Percentiles rank a stretch among this genome's conserved stretches.
These are phyloP conservation scores for Fonsecaea pugnacius DNA, from an alignment of 2,329 filamentous ascomycete species.

Conservation along the genomic window DNA sequence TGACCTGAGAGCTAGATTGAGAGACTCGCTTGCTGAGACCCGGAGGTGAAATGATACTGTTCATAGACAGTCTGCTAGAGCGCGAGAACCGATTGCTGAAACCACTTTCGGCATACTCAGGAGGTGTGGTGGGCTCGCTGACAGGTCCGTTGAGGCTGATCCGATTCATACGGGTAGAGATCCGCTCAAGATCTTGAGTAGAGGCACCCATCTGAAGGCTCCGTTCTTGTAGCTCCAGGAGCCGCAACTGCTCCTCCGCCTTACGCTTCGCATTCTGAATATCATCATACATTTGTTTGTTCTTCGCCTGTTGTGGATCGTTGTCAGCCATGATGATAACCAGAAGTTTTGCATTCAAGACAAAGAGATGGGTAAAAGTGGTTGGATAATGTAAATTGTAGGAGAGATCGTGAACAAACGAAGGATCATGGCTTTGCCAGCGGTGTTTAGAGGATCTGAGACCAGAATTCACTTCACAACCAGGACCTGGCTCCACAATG, in stretches of 20 bases:
- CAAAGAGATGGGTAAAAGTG: not conserved
- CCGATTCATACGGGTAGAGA: constrained; percentile 65
- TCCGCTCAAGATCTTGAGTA: constrained; percentile 74
- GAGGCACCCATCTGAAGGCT: constrained; percentile 77
- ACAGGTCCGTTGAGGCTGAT: constrained; percentile 66
- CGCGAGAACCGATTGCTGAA: constrained; percentile 81
- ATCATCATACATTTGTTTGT: constrained; percentile 88
- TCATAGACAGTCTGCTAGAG: constrained; percentile 85
- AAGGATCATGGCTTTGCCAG: not conserved
- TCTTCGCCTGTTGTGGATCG: constrained; percentile 72
- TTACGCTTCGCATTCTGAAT: constrained; percentile 85
- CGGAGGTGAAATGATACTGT: constrained; percentile 81
- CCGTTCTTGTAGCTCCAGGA: constrained; percentile 63
- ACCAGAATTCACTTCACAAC: constrained; percentile 24
- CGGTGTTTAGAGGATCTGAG: constrained; percentile 5
- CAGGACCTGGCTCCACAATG: constrained; percentile 17
- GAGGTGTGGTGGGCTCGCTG: constrained; percentile 94
- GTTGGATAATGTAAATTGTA: not conserved
- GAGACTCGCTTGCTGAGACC: constrained; percentile 73
- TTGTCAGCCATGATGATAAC: constrained; percentile 53
- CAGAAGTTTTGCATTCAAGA: not conserved
- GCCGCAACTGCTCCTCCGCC: constrained; percentile 90
- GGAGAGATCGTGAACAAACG: not conserved
- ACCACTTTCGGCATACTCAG: constrained; percentile 82
- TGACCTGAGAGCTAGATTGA: constrained; percentile 77